Evolutionary conservation across 1,284 basidiomycete genomes (phyloP).

Genomic region (Marasmius oreades): DNA sequence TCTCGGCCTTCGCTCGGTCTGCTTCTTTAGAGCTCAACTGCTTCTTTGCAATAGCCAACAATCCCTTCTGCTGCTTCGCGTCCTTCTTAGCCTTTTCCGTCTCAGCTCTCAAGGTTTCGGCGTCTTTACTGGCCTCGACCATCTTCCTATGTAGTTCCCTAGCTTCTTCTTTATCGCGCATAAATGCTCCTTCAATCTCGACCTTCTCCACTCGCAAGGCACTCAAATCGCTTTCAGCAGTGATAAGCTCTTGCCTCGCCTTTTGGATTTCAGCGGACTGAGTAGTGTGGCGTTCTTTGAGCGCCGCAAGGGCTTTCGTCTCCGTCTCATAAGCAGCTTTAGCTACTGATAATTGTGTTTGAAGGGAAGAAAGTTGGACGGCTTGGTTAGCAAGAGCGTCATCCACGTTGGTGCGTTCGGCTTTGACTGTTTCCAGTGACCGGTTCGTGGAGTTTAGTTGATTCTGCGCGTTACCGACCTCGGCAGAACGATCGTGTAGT

Average conservation of each 20-base stretch:
- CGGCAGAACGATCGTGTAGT: conserved; percentile 68
- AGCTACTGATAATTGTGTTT: conserved; percentile 72
- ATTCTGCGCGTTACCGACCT: conserved; percentile 85
- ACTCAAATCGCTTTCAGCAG: conserved; percentile 89
- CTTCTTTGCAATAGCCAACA: conserved; percentile 93
- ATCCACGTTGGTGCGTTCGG: conserved; percentile 58
- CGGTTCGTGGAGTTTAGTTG: conserved; percentile 79
- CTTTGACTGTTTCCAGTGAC: conserved; percentile 58
- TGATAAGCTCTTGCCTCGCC: conserved; percentile 79
- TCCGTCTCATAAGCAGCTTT: conserved; percentile 87
- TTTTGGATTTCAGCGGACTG: conserved; percentile 79
- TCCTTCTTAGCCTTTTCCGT: conserved; percentile 92
- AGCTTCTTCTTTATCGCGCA: conserved; percentile 95
- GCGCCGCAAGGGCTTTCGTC: conserved; percentile 65
- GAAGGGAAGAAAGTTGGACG: conserved; percentile 66
- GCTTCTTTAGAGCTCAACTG: conserved; percentile 86
- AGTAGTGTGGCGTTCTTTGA: conserved; percentile 70
- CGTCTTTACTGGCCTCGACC: conserved; percentile 77
- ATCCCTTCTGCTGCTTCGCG: conserved; percentile 92
- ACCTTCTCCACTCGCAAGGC: conserved; percentile 87
- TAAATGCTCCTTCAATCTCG: conserved; percentile 84
- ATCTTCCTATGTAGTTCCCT: conserved; percentile 83
- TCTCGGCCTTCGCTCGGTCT: conserved; percentile 68
- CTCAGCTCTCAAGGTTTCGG: conserved; percentile 67
- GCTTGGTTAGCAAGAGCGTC: conserved; percentile 59